phyloP scores from a whole-genome alignment of 192 early-diverging fungal genomes.

The Podila epicladia region DNA sequence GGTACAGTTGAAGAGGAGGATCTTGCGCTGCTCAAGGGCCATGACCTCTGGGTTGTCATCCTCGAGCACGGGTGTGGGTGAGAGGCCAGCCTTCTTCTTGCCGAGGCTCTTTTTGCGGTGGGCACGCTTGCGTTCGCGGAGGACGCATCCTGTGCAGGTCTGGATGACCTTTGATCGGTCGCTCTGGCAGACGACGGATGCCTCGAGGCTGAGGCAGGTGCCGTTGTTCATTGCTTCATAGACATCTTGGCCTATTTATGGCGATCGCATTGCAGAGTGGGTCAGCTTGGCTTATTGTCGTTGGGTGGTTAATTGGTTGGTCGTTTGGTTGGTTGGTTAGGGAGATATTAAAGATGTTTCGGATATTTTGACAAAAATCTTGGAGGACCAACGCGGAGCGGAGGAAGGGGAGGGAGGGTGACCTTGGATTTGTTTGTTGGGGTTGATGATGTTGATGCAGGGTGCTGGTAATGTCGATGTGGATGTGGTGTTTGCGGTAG shows the following conservation, averaged over 20 bases:
- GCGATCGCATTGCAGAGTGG: background rate
- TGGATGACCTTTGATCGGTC: conserved; percentile 77
- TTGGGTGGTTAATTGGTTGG: no score
- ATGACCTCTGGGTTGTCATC: conserved; percentile 70
- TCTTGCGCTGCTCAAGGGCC: conserved; percentile 78
- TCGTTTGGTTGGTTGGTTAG: no score
- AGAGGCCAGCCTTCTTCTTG: conserved; percentile 39
- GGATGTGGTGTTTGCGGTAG: no score
- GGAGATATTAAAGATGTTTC: no score
- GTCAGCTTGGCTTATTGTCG: no score
- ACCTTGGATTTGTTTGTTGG: background rate
- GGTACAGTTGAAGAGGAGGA: conserved; percentile 90
- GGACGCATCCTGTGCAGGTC: conserved; percentile 86
- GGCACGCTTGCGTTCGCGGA: conserved; percentile 81
- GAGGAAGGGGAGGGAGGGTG: no score
- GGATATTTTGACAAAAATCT: background rate
- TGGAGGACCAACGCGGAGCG: background rate
- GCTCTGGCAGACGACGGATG: conserved; percentile 86
- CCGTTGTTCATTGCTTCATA: conserved; percentile 55
- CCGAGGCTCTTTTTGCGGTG: conserved; percentile 69
- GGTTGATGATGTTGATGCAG: background rate
- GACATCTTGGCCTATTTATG: conserved; percentile 26
- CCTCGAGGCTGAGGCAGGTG: conserved; percentile 77
- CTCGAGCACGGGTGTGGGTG: conserved; percentile 20
- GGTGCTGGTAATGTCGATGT: no score